These are phyloP conservation scores for Hordeum vulgare DNA, from an alignment of 176 grass and related monocot species.

Conservation along the genomic window MorexV3_pseudomolecules_assembly NC_058521.1:69950180-69950679, in stretches of 20 bases:
- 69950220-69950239: slow-evolving; percentile 36
- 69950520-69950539: not conserved
- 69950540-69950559: not conserved
- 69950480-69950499: not conserved
- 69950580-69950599: not conserved
- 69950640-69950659: not conserved
- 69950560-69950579: not conserved
- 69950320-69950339: not conserved
- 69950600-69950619: not conserved
- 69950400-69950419: slow-evolving; percentile 6
- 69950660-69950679: slow-evolving; percentile 20
- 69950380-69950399: not conserved
- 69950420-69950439: not conserved
- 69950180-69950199: slow-evolving; percentile 28
- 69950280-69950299: slow-evolving; percentile 86
- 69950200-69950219: not conserved
- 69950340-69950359: not conserved
- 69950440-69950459: not conserved
- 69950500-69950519: too few species aligned
- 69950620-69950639: not conserved
- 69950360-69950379: not conserved
- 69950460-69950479: not conserved
- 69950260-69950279: slow-evolving; percentile 72
- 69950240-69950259: slow-evolving; percentile 63
- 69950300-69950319: slow-evolving; percentile 99